Evolutionary conservation across 2,329 filamentous ascomycete genomes (phyloP), one percentile per base, ranked within the genome.

Genomic region (Teratosphaeria pseudoeucalypti): DNA sequence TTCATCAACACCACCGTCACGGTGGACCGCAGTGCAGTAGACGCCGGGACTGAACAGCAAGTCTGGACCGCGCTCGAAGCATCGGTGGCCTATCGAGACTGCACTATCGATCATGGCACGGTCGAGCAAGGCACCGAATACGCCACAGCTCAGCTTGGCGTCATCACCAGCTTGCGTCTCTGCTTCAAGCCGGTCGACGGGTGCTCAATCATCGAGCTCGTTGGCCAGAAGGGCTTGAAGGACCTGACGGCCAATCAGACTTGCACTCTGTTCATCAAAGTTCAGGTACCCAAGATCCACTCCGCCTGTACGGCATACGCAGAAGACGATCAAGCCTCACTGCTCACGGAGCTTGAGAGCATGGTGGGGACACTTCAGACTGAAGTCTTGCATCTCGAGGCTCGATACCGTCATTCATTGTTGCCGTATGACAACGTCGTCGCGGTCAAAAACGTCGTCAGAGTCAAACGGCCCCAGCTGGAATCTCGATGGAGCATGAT

Each of bases 331-430:
- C 64, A 65, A 54, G 66, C 67, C 43, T 67, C 68, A 7, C 61
- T 72, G 16, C 66, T 71, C 55, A 59, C 63, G 9, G 70, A 72
- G 59, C 63, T 72, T 12, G 69, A 72, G 56, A 70, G 70, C 60
- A 70, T 72, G 11, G 63, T 72, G 11, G 70, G 70, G 10, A 69
- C 65, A 1, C 61, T 71, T 9, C 63, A 70, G 60, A 67, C 65
- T 16, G 67, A 69, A 14, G 59, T 71, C 11, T 60, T 72, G 10
- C 63, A 70, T 47, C 63, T 72, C 9, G 67, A 74, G 58, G 72
- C 69, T 52, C 66, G 68, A 11, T 75, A 74, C 60, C 66, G 67
- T 19, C 71, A 74, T 56, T 69, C 70, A 1, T 60, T 72, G 9
- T 61, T 74, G 34, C 70, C 71, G 2, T 58, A 60, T 10, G 65